Conservation (phyloP, 352 stramenopile species). For the Aphanomyces astaci region DNA sequence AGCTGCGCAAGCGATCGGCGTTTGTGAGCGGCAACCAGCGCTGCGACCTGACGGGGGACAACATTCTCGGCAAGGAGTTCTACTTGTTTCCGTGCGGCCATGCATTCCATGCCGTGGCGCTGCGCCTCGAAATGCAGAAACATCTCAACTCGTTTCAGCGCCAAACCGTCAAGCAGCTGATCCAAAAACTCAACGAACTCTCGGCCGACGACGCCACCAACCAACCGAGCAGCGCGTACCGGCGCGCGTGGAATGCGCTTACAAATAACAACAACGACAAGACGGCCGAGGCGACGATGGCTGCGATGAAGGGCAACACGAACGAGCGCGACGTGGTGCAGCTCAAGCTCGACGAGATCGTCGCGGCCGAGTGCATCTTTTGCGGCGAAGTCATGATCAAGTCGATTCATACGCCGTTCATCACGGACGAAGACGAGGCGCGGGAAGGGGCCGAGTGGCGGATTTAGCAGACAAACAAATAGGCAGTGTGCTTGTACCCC, state of each 20-base stretch:
- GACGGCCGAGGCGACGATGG: slow-evolving; percentile 26
- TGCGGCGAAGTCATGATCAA: slow-evolving; percentile 95
- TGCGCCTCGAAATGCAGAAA: slow-evolving; percentile 85
- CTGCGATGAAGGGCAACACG: slow-evolving; percentile 42
- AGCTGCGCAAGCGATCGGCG: slow-evolving; percentile 75
- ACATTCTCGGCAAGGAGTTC: slow-evolving; percentile 86
- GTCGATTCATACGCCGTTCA: slow-evolving; percentile 88
- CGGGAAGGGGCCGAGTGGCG: slow-evolving; percentile 74
- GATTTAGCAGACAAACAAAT: no score
- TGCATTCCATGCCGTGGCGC: slow-evolving; percentile 86
- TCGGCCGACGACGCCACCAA: slow-evolving; percentile 48
- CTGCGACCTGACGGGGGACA: slow-evolving; percentile 84
- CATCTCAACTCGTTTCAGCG: slow-evolving; percentile 83
- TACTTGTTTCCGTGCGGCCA: slow-evolving; percentile 93
- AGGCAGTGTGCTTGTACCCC: no score
- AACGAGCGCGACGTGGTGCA: slow-evolving; percentile 87
- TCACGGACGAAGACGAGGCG: slow-evolving; percentile 80
- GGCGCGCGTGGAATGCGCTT: slow-evolving; percentile 39
- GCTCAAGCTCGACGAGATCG: slow-evolving; percentile 90
- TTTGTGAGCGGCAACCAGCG: slow-evolving; percentile 83
- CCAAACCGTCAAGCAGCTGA: slow-evolving; percentile 84
- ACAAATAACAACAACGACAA: slow-evolving; percentile 38
- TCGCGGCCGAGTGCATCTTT: slow-evolving; percentile 91
- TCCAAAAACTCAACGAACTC: slow-evolving; percentile 82
- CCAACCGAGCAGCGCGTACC: slow-evolving; percentile 62